Conservation (phyloP, 2,329 filamentous ascomycete genomes). For the Colletotrichum magnum region DNA sequence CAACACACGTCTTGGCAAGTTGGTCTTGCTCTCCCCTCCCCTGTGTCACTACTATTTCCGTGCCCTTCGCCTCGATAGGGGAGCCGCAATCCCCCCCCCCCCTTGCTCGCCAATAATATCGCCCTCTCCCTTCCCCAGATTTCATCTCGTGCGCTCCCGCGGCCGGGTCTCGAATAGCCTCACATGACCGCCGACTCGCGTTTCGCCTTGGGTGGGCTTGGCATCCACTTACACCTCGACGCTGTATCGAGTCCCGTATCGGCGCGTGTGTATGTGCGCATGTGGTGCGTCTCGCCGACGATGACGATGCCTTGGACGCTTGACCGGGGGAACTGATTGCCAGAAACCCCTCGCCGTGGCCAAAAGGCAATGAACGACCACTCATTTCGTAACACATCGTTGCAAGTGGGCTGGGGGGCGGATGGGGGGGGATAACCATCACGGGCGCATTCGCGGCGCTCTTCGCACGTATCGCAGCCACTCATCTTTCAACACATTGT, state of each 20-base stretch:
- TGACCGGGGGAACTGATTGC: conserved; percentile 13
- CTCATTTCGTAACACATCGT: conserved; percentile 28
- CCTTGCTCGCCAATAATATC: conserved; percentile 6
- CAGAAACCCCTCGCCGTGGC: not conserved
- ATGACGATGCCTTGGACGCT: not conserved
- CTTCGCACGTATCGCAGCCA: conserved; percentile 24
- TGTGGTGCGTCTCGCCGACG: not conserved
- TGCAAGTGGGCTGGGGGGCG: conserved; percentile 1
- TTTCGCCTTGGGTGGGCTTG: conserved; percentile 30
- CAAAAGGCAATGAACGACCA: conserved; percentile 2
- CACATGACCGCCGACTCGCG: conserved; percentile 30
- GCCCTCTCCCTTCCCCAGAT: conserved; percentile 5
- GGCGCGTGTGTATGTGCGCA: not conserved
- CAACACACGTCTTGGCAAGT: not conserved
- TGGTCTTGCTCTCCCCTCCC: too few relatives aligned
- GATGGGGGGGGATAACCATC: not conserved
- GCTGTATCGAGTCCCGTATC: too few relatives aligned
- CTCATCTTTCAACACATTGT: conserved; percentile 31
- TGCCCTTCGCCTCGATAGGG: too few relatives aligned
- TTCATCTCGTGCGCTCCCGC: conserved; percentile 2
- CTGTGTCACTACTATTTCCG: too few relatives aligned
- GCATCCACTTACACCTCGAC: not conserved
- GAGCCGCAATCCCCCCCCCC: not conserved
- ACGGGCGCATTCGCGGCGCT: not conserved
- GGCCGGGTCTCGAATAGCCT: conserved; percentile 22